Evolutionary conservation across 1,284 basidiomycete genomes (phyloP).

Genomic region (Microstroma glucosiphilum): DNA sequence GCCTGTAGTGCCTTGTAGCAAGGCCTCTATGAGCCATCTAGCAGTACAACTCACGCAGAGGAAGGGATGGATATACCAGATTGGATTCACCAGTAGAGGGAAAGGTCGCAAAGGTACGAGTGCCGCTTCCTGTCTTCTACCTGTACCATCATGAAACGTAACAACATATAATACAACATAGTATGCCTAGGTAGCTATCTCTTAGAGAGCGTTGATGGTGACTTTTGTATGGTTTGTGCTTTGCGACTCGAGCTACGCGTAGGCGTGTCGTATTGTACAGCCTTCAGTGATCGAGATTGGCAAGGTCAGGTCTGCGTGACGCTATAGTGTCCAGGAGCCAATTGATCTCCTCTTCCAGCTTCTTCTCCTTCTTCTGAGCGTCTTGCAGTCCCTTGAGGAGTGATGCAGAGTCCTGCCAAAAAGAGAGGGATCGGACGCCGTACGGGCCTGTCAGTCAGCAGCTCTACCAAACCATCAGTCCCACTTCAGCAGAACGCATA

Average conservation of each 20-base stretch:
- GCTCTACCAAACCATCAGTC: not conserved
- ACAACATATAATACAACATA: too few species aligned
- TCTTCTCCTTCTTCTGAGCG: not conserved
- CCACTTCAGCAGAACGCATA: not conserved
- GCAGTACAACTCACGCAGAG: not conserved
- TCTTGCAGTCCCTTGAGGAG: not conserved
- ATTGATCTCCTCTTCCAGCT: conserved; percentile 7
- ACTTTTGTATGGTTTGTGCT: not conserved
- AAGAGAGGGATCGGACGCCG: not conserved
- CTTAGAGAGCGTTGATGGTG: not conserved
- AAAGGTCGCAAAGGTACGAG: too few species aligned
- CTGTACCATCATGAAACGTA: too few species aligned
- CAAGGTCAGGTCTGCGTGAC: not conserved
- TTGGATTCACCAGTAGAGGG: too few species aligned
- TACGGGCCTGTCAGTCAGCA: not conserved
- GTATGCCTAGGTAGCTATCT: too few species aligned
- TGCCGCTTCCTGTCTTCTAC: too few species aligned
- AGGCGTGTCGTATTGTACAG: too few species aligned
- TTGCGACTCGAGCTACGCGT: not conserved
- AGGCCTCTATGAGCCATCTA: not conserved
- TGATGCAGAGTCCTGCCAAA: not conserved
- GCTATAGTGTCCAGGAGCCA: not conserved
- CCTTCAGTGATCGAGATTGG: not conserved
- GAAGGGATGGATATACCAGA: too few species aligned
- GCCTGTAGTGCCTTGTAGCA: not conserved